A percentile compares a stretch with the other conserved stretches of the same genome.
These are phyloP conservation scores for Pseudozyma tsukubaensis DNA, from an alignment of 1,284 basidiomycete genomes.

Conservation along the genomic window DNA sequence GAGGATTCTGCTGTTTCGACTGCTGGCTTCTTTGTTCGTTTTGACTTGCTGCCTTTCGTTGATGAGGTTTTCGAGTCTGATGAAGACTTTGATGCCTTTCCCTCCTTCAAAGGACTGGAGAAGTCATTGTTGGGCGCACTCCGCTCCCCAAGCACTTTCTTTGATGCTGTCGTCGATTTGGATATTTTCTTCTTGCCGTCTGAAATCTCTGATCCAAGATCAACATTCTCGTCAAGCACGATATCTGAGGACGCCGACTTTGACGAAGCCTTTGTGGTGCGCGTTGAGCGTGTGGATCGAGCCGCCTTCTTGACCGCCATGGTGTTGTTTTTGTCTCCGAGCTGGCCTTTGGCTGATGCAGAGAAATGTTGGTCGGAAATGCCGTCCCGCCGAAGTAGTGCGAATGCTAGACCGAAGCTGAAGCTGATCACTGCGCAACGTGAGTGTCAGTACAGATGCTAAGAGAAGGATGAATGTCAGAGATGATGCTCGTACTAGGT, in stretches of 20 bases:
- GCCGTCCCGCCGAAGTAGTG: no score
- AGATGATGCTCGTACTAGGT: not conserved
- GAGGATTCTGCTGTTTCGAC: conserved; percentile 1
- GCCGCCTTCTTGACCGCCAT: conserved; percentile 46
- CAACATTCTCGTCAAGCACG: conserved; percentile 31
- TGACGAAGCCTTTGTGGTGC: conserved; percentile 36
- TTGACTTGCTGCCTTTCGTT: conserved; percentile 17
- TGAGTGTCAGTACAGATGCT: not conserved
- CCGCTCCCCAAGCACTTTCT: conserved; percentile 39
- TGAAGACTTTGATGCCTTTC: conserved; percentile 4
- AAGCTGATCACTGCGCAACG: no score
- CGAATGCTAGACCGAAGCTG: no score
- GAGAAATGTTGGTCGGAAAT: not conserved
- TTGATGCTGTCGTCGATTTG: conserved; percentile 10
- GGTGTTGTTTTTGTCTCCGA: not conserved
- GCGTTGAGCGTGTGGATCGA: conserved; percentile 30
- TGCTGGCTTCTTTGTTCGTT: conserved; percentile 12
- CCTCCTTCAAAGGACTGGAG: conserved; percentile 12
- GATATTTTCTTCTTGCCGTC: conserved; percentile 16
- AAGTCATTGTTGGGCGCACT: conserved; percentile 18
- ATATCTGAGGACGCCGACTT: conserved; percentile 27
- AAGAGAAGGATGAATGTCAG: not conserved
- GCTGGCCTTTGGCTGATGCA: not conserved
- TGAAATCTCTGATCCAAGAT: not conserved
- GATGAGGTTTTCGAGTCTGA: conserved; percentile 5